Percentiles rank a stretch among this genome's conserved stretches.
phyloP scores from a whole-genome alignment of 2,329 filamentous ascomycete species.

The Monosporascus sp. region DNA sequence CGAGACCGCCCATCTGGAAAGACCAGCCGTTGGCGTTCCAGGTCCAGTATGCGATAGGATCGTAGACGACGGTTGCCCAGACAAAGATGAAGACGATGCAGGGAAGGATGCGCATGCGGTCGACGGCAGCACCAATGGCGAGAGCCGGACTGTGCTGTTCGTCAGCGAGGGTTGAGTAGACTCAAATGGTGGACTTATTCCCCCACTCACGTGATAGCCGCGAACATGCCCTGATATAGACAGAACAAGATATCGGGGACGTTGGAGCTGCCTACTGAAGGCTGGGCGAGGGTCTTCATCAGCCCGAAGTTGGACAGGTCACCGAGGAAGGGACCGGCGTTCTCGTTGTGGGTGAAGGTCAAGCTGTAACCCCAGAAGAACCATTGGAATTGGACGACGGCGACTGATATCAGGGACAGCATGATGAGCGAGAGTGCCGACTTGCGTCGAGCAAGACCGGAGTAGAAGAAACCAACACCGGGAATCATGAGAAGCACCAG shows the following conservation, averaged over 20 bases:
- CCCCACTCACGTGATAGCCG: conserved; percentile 70
- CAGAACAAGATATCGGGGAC: conserved; percentile 82
- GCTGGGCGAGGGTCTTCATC: conserved; percentile 68
- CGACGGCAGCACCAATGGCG: conserved; percentile 55
- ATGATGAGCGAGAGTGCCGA: conserved; percentile 83
- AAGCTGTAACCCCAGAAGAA: conserved; percentile 94
- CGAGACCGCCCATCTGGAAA: conserved; percentile 61
- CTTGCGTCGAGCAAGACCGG: conserved; percentile 81
- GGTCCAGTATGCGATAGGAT: conserved; percentile 71
- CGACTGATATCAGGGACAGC: conserved; percentile 76
- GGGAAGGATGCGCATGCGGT: conserved; percentile 58
- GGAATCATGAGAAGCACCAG: conserved; percentile 91
- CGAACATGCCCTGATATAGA: conserved; percentile 86
- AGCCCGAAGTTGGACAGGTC: conserved; percentile 78
- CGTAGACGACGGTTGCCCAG: conserved; percentile 68
- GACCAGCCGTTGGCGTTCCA: conserved; percentile 73
- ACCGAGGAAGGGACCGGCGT: conserved; percentile 72
- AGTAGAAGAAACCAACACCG: conserved; percentile 93
- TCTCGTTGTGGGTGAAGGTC: conserved; percentile 75
- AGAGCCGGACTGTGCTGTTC: conserved; percentile 42
- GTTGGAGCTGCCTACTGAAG: conserved; percentile 65
- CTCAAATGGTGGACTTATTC: background rate
- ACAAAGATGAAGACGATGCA: conserved; percentile 63
- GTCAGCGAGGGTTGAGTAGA: background rate
- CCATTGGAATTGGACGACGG: conserved; percentile 83